Percentiles rank a stretch among this genome's conserved stretches.
These are phyloP conservation scores for Solanum piurae DNA, from an alignment of 257 asterid species.

Conservation along the genomic window DNA sequence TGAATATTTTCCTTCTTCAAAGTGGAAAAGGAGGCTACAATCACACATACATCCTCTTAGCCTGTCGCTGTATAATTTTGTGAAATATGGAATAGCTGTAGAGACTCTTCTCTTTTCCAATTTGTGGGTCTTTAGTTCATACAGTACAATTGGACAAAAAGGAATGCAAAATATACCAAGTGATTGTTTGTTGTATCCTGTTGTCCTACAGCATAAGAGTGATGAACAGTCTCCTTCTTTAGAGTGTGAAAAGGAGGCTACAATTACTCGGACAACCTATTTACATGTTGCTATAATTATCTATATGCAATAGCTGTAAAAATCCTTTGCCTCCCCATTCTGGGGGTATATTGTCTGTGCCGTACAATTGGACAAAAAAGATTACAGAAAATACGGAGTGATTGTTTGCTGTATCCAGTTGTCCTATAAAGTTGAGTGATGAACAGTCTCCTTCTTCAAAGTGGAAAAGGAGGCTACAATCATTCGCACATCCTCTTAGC, in stretches of 20 bases:
- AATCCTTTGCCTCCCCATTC: background rate
- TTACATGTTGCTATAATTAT: background rate
- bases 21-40: background rate
- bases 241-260: conserved; percentile 20
- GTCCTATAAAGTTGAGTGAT: conserved; percentile 22
- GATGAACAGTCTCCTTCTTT: conserved; percentile 27
- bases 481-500: conserved; percentile 5
- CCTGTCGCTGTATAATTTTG: background rate
- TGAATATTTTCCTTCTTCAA: background rate
- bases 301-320: background rate
- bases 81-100: background rate
- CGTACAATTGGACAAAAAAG: conserved; percentile 11
- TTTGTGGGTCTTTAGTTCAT: background rate
- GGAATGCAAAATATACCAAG: conserved; percentile 6
- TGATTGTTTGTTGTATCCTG: conserved; percentile 10
- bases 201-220: conserved; percentile 14
- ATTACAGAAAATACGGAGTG: conserved; percentile 7
- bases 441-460: conserved; percentile 25
- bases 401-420: conserved; percentile 10
- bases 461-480: conserved; percentile 28
- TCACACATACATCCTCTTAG: background rate
- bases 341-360: background rate
- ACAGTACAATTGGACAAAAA: conserved; percentile 8
- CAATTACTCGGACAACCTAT: conserved; percentile 9
- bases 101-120: background rate